phyloP scores from a whole-genome alignment of 352 stramenopile species.

The Phytophthora sp. region DNA sequence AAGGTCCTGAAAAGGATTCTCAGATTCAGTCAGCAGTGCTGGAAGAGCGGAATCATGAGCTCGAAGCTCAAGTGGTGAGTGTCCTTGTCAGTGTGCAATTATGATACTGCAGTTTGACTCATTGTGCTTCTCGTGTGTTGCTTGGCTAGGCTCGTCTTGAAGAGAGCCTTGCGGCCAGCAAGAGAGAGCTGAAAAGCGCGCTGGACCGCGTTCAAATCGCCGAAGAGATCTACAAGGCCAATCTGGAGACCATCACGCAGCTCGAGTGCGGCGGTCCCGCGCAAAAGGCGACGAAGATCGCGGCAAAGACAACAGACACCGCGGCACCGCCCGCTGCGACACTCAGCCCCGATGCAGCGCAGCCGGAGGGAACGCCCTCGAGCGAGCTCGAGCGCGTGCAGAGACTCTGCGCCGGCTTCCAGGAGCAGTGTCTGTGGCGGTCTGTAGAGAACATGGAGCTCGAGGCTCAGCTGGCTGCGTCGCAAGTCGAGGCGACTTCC shows the following conservation, averaged over 20 bases:
- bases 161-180: conserved; percentile 29
- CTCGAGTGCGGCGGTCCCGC: conserved; percentile 34
- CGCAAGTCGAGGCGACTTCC: conserved; percentile 28
- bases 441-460: conserved; percentile 73
- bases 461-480: conserved; percentile 45
- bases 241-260: conserved; percentile 61
- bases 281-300: conserved; percentile 1
- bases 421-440: conserved; percentile 81
- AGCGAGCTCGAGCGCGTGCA: conserved; percentile 49
- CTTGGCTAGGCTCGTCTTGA: conserved; percentile 36
- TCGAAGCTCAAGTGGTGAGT: conserved; percentile 54
- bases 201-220: conserved; percentile 50
- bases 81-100: too few species aligned
- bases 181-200: conserved; percentile 48
- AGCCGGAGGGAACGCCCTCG: conserved; percentile 21
- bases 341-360: conserved; percentile 4
- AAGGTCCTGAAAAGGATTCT: conserved; percentile 7
- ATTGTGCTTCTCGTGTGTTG: not conserved
- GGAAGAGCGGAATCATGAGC: conserved; percentile 29
- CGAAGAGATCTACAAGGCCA: conserved; percentile 71
- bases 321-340: conserved; percentile 1
- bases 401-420: conserved; percentile 65
- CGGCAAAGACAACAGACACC: not conserved
- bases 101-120: too few species aligned
- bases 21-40: conserved; percentile 19